A percentile compares a stretch with the other conserved stretches of the same genome.
These are phyloP conservation scores for Arbutus unedo DNA, from an alignment of 148 eudicot species.

Conservation along the genomic window DNA sequence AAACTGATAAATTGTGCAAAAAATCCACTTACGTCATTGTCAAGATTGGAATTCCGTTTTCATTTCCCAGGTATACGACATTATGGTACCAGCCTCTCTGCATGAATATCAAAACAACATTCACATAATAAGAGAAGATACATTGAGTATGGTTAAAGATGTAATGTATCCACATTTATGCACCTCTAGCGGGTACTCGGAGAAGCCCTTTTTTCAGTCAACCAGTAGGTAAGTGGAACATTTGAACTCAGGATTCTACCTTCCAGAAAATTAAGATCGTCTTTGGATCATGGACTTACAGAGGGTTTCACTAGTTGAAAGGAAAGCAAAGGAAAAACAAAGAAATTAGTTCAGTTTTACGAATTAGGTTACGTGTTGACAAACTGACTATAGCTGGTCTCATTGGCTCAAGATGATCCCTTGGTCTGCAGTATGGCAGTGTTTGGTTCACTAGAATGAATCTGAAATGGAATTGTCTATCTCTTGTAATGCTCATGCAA, in stretches of 20 bases:
- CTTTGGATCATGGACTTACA: not conserved
- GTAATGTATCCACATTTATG: not conserved
- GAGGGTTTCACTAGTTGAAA: not conserved
- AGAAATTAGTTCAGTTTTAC: not conserved
- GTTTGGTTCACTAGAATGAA: no score
- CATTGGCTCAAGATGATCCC: not conserved
- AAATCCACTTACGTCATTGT: constrained; percentile 81
- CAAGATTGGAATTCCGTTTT: constrained; percentile 70
- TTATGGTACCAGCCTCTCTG: constrained; percentile 92
- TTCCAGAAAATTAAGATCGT: not conserved
- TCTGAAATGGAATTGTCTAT: not conserved
- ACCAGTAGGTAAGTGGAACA: not conserved
- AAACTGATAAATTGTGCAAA: not conserved
- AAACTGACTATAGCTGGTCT: not conserved
- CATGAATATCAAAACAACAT: constrained; percentile 18
- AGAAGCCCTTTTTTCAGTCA: not conserved
- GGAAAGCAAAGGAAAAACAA: not conserved
- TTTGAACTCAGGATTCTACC: not conserved
- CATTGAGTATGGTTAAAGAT: not conserved
- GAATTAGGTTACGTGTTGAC: not conserved
- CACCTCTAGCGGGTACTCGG: not conserved
- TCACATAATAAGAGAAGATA: not conserved
- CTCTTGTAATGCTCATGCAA: not conserved
- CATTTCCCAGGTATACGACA: constrained; percentile 69
- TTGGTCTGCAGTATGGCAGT: not conserved